Base-by-base conservation (phyloP, 176 grass and related monocot genomes). In the Thalia dealbata region DNA sequence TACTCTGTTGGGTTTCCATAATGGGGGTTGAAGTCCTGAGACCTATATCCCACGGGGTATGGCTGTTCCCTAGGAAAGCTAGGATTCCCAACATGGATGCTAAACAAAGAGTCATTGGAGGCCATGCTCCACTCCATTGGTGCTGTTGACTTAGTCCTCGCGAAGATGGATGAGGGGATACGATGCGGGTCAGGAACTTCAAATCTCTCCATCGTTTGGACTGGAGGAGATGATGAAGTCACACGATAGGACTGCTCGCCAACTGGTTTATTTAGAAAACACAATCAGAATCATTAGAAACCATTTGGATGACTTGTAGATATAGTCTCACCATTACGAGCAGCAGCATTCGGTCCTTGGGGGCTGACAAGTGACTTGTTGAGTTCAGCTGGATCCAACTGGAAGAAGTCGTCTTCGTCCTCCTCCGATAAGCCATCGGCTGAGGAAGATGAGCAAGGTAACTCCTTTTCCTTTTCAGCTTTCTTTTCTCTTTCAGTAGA, bases 331-430 rank as follows among this genome's bases (percentile, higher is more conserved):
- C 54, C 54, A n/a, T 7, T 7, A 19, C 22, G 54, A n/a, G 54
- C 24, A 28, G 24, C 8, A 9, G 58, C 58, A 23, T 27, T 21
- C 3, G 3, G 19, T 18, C 12, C 22, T 27, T 28, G 13, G 10
- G 32, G 4, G 32, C 11, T 27, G 26, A 11, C 14, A 10, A 62
- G 8, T 28, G 60, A 4, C 60, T 69, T 69, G 19, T 13, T 45
- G 10, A 69, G 38, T 44, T 69, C 35, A 69, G 35, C 41, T 69
- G 66, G 19, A 45, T 69, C 35, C 21, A 69, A 44, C 30, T 69
- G 66, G 66, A 69, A 69, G 18, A 69, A 69, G 16, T 69, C 66
- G 3, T 69, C 66, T 6, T 61, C 59, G 16, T 69, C 66, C 1
- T 69, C 66, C 18, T 61, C 21, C 11, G 66, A 69, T 22, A 38